Base-by-base conservation (phyloP, 2,329 filamentous ascomycete genomes). In the Colletotrichum aenigma region DNA sequence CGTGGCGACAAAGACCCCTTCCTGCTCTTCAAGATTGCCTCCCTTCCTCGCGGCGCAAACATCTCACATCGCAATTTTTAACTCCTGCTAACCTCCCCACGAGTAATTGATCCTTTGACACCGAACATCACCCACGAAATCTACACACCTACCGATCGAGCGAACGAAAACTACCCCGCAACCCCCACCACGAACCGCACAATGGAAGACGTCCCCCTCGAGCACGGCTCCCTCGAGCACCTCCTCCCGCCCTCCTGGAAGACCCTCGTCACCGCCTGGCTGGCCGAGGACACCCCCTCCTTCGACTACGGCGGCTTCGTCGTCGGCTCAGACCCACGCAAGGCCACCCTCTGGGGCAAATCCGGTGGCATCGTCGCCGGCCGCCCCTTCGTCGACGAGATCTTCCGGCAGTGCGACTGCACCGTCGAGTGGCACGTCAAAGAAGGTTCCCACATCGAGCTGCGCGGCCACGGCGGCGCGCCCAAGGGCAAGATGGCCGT, bases 261-360 rank as follows among this genome's bases (percentile, higher is more conserved):
- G 84, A 90, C 93, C 66, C 91, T 93, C 78, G 92, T 98, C 77
- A 91, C 93, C 28, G 87, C 91, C 81, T 99, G 97, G 97, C 93
- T 98, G 16, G 94, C 96, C 81, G 97, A 99, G 86, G 97, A 99
- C 87, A 97, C 96, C 4, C 97, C 97, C 6, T 97, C 95, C 69
- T 96, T 98, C 86, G 97, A 99, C 89, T 98, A 98, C 84, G 97
- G 95, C 81, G 97, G 97, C 76, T 99, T 98, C 85, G 97, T 99
- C 8, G 97, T 99, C 28, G 97, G 97, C 78, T 91, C 94, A 52
- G 87, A 86, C 32, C 85, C 87, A 10, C 91, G 91, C 74, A 91
- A 89, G 16, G 93, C 93, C 24, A 94, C 91, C 6, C 89, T 95
- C 52, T 93, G 91, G 86, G 92, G 89, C 76, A 95, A 94, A 83